phyloP scores from a whole-genome alignment of 345 rosid species.

The Euphorbia tirucalli region DNA sequence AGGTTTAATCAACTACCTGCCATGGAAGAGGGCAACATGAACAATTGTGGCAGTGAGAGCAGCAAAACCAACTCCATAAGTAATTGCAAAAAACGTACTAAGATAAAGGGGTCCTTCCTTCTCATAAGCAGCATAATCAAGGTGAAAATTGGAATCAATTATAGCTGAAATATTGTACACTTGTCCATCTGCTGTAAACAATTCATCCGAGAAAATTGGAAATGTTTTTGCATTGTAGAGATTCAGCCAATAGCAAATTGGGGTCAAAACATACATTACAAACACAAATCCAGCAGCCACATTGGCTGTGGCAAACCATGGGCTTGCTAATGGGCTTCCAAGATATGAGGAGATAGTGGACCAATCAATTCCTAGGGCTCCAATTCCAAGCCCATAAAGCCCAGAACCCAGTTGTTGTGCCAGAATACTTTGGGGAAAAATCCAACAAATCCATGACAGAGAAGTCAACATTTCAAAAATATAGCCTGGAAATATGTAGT shows the following conservation, averaged over 20 bases:
- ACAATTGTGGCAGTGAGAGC: conserved; percentile 79
- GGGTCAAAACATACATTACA: conserved; percentile 73
- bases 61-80: conserved; percentile 89
- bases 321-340: conserved; percentile 98
- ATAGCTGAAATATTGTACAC: conserved; percentile 73
- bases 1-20: conserved; percentile 56
- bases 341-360: conserved; percentile 91
- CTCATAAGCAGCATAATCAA: conserved; percentile 66
- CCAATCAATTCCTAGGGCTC: conserved; percentile 81
- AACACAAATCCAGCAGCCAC: conserved; percentile 73
- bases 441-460: conserved; percentile 94
- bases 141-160: conserved; percentile 46
- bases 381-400: conserved; percentile 83
- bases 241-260: conserved; percentile 72
- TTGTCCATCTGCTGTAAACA: conserved; percentile 66
- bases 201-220: conserved; percentile 73
- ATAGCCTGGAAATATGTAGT: conserved; percentile 89
- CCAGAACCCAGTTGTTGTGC: conserved; percentile 97
- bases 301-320: conserved; percentile 98
- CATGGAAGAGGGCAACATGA: conserved; percentile 86
- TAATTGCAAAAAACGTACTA: conserved; percentile 81
- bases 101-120: conserved; percentile 80
- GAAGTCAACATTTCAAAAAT: conserved; percentile 82
- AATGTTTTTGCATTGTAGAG: conserved; percentile 77
- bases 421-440: conserved; percentile 59